Base-by-base conservation (phyloP, 352 stramenopile genomes). In the Pythium myriotylum region DNA sequence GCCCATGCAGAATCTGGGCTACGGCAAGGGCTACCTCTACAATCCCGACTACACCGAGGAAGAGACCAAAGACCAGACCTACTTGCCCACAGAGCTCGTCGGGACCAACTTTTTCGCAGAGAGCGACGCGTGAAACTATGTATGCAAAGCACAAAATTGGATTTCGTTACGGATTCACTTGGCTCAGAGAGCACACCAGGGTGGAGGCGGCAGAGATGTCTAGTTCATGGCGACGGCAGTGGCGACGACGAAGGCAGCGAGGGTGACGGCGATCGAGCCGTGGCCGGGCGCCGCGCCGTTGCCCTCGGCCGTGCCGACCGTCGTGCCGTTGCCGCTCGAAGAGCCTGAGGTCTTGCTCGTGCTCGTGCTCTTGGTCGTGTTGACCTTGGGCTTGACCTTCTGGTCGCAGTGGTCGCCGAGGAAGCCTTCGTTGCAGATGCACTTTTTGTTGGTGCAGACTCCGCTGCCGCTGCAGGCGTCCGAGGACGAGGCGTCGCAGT, bases 21-120 rank as follows among this genome's bases (percentile, higher is more conserved):
- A 91, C 49, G 81, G 76, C 16, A 79, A 89, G 35, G 81, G 81
- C 16, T 96, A 96, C 62, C 79, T 86, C 57, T 96, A 96, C 64
- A 96, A 96, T 39, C 85, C 85, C 3, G 65, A 90, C 60, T 88
- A 81, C 54, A 79, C 76, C 2, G 65, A 70, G 0, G 75, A 91
- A 26, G 83, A 92, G 51, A 63, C 83, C 0, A 81, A 81, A 40
- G 72, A 94, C 54, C 88, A 96, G 55, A 94, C 84, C n/a, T 96
- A 96, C 67, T 24, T 96, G 17, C 88, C 88, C 2, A 61, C 76
- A 3, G 82, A 91, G 32, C 46, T 94, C 12, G 14, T 91, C 26
- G 81, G 79, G 8, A 80, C 59, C 24, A 65, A 77, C 19, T 93
- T 92, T 55, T 90, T 92, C 27, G 37, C 42, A 17, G 46, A 58